Evolutionary conservation across 805 yeast species (phyloP).

Genomic region (Danielozyma ontarioensis): DNA sequence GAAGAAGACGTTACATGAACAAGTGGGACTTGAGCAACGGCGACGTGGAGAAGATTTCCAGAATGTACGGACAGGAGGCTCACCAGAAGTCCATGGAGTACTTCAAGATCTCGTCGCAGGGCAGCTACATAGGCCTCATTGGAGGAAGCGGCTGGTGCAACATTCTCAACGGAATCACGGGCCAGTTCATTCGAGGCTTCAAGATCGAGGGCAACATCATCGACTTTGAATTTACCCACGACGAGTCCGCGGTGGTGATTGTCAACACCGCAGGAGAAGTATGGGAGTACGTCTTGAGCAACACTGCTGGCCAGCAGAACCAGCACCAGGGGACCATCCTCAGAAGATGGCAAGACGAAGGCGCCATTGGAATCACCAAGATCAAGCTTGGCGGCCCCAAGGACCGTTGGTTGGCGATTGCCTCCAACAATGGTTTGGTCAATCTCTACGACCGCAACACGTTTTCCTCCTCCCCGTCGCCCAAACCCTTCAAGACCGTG

Average conservation of each 20-base stretch:
- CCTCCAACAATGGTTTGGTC: constrained; percentile 85
- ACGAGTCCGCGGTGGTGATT: constrained; percentile 46
- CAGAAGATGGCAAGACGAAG: constrained; percentile 77
- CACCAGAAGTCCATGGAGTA: constrained; percentile 84
- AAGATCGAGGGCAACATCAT: constrained; percentile 83
- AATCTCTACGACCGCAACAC: constrained; percentile 66
- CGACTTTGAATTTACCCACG: constrained; percentile 67
- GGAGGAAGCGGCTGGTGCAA: constrained; percentile 94
- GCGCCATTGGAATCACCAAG: constrained; percentile 79
- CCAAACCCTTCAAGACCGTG: constrained; percentile 56
- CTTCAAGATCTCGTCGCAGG: constrained; percentile 71
- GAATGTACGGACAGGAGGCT: constrained; percentile 87
- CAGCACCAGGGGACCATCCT: constrained; percentile 37
- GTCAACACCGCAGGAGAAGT: constrained; percentile 80
- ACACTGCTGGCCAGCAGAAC: constrained; percentile 3
- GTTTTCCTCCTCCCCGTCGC: constrained; percentile 7
- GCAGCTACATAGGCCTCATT: constrained; percentile 63
- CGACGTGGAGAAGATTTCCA: constrained; percentile 72
- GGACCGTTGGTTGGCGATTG: constrained; percentile 83
- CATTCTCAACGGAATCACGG: constrained; percentile 65
- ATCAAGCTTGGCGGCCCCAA: constrained; percentile 65
- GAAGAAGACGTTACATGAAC: constrained; percentile 88
- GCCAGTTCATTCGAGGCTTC: constrained; percentile 84
- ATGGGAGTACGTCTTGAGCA: constrained; percentile 64
- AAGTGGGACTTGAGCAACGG: constrained; percentile 80